Percentiles rank a stretch among this genome's conserved stretches.
These are phyloP conservation scores for Suillus alpinus DNA, from an alignment of 768 basidiomycete species.

Conservation along the genomic window DNA sequence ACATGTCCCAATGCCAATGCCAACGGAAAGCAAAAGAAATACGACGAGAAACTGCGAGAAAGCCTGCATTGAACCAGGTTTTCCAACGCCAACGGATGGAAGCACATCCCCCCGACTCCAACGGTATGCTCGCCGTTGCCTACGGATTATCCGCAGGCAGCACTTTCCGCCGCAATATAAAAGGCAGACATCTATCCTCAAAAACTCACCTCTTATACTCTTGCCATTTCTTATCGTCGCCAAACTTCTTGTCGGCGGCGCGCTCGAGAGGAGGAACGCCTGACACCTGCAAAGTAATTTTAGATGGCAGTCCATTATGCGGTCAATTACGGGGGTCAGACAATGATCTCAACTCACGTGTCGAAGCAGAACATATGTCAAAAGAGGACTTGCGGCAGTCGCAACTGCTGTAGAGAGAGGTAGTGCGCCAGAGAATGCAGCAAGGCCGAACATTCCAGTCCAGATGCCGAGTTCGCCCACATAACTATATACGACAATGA, in stretches of 20 bases:
- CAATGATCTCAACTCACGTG: slow-evolving; percentile 26
- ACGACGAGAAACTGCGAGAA: background rate
- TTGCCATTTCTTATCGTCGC: slow-evolving; percentile 51
- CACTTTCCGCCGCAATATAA: background rate
- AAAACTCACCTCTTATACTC: slow-evolving; percentile 53
- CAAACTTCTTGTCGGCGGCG: slow-evolving; percentile 53
- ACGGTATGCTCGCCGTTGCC: background rate
- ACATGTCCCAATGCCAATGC: too few relatives aligned
- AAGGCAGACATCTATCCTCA: background rate
- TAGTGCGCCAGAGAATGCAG: slow-evolving; percentile 35
- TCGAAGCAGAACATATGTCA: slow-evolving; percentile 60
- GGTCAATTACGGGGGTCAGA: background rate
- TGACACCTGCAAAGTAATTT: slow-evolving; percentile 40
- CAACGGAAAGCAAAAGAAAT: background rate
- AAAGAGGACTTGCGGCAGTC: slow-evolving; percentile 51
- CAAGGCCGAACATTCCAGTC: slow-evolving; percentile 62
- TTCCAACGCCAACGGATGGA: background rate
- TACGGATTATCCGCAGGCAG: background rate
- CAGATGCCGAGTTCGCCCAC: slow-evolving; percentile 71
- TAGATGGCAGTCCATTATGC: background rate
- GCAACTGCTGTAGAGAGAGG: slow-evolving; percentile 28
- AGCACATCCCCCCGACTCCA: background rate
- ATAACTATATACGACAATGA: slow-evolving; percentile 44
- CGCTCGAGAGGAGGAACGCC: slow-evolving; percentile 72
- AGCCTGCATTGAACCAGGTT: background rate